Conservation (phyloP, 2,329 filamentous ascomycete genomes). For the Elsinoe arachidis region DNA sequence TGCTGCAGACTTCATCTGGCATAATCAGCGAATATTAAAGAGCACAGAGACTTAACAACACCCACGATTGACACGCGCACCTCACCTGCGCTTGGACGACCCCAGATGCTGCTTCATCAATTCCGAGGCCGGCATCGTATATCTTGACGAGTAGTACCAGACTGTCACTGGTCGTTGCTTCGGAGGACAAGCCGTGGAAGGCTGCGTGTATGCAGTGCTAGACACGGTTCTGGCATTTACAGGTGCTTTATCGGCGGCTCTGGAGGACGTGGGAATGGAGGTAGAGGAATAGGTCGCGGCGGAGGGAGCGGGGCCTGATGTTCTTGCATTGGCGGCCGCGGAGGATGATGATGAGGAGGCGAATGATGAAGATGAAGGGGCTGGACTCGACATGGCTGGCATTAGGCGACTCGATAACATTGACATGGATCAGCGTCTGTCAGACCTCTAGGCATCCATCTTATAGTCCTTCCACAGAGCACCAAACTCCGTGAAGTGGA, state of each 20-base stretch:
- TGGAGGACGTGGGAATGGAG: conserved; percentile 1
- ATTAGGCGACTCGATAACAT: background rate
- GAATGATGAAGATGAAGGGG: background rate
- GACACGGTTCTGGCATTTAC: background rate
- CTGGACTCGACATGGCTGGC: background rate
- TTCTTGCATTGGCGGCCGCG: background rate
- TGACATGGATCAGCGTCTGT: background rate
- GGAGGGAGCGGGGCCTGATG: background rate
- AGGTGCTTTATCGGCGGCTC: conserved; percentile 7
- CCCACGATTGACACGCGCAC: background rate
- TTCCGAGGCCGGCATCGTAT: conserved; percentile 6
- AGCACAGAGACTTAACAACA: background rate
- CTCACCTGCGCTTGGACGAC: conserved; percentile 1
- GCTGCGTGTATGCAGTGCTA: conserved; percentile 6
- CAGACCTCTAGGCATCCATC: conserved; percentile 4
- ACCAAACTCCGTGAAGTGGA: background rate
- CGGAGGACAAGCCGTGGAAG: conserved; percentile 1
- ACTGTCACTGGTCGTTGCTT: conserved; percentile 8
- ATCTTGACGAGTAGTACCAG: conserved; percentile 9
- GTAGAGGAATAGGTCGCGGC: background rate
- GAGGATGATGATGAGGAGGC: conserved; percentile 1
- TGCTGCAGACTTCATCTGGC: background rate
- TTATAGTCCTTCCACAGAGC: background rate
- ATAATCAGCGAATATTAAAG: background rate
- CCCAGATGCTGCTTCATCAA: conserved; percentile 12